Conservation (phyloP, 192 early-diverging fungal genomes). For the Entomortierella beljakovae region DNA sequence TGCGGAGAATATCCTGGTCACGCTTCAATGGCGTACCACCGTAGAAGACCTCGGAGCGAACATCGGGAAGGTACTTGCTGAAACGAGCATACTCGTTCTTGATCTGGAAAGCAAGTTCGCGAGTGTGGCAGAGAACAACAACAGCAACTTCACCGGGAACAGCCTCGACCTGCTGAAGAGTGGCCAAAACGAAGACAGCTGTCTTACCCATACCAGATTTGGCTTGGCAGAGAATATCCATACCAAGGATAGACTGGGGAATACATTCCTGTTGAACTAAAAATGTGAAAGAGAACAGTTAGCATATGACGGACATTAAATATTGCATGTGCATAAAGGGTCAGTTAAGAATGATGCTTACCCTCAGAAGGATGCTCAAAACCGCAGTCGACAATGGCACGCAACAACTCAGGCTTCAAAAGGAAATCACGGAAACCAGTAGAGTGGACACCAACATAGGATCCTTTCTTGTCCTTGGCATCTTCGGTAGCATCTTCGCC, state of each 20-base stretch:
- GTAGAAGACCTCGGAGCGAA: constrained; percentile 94
- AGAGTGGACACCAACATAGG: constrained; percentile 98
- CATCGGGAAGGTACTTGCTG: constrained; percentile 93
- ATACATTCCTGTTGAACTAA: constrained; percentile 98
- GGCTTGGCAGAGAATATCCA: constrained; percentile 98
- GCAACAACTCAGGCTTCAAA: constrained; percentile 94
- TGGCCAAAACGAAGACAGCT: constrained; percentile 96
- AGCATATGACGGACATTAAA: background rate
- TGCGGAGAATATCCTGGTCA: constrained; percentile 82
- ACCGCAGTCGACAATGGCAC: constrained; percentile 97
- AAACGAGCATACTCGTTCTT: constrained; percentile 97
- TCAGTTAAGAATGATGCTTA: constrained; percentile 52
- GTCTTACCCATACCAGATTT: constrained; percentile 99
- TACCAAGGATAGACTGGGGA: constrained; percentile 95
- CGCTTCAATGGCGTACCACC: constrained; percentile 85
- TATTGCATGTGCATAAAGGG: too few species aligned
- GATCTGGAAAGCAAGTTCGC: constrained; percentile 99
- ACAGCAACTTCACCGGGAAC: constrained; percentile 85
- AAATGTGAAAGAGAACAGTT: background rate
- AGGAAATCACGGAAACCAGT: constrained; percentile 99
- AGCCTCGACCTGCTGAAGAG: constrained; percentile 92
- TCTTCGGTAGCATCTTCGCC: constrained; percentile 62
- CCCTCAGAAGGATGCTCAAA: constrained; percentile 99
- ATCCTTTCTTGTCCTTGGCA: constrained; percentile 94
- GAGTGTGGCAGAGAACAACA: constrained; percentile 96